Evolutionary conservation across 805 yeast species (phyloP), one percentile per base, ranked within the genome.

Genomic region (Ogataea polymorpha): DNA sequence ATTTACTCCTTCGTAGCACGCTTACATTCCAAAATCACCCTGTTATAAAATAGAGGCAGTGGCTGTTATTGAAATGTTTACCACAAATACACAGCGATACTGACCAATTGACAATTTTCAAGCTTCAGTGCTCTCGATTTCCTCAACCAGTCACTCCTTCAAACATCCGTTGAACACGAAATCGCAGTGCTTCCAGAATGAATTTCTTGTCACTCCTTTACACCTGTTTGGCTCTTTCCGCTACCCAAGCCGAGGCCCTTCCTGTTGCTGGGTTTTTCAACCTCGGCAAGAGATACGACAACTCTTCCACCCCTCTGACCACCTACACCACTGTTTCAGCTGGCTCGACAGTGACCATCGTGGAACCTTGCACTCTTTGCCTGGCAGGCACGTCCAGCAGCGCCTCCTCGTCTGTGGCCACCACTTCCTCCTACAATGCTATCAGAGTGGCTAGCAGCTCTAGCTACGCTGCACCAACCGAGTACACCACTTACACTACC

Each of bases 121-220:
- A 23, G 23, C 45, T 30, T 31, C 31, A 13, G 14, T 23, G 35
- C 39, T 27, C 45, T 32, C 40, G 47, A 44, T 38, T 14, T 32
- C 25, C 35, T 44, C 56, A 50, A 49, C 54, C 53, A 55, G 52
- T 56, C 61, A 50, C 35, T 56, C 61, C 48, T 56, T 56, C 25
- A 13, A 47, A 28, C 29, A 44, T 45, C 54, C 49, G 51, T 54
- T 54, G 53, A 46, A 35, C 35, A 23, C 24, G 42, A 37, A 39
- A 32, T 39, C 46, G 39, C 27, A 31, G 21, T 15, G 45, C 40
- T 23, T 23, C 32, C 25, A 23, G n/a, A 39, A 54, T 54, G 59
- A 48, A 51, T 30, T 35, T 47, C 24, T 34, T 44, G 11, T 20
- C 44, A 21, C 23, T 46, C 25, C 23, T 44, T 23, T 37, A 43